Percentiles rank a stretch among this genome's conserved stretches.
phyloP scores from a whole-genome alignment of 2,329 filamentous ascomycete species.

The Alternaria tenuissima region DNA sequence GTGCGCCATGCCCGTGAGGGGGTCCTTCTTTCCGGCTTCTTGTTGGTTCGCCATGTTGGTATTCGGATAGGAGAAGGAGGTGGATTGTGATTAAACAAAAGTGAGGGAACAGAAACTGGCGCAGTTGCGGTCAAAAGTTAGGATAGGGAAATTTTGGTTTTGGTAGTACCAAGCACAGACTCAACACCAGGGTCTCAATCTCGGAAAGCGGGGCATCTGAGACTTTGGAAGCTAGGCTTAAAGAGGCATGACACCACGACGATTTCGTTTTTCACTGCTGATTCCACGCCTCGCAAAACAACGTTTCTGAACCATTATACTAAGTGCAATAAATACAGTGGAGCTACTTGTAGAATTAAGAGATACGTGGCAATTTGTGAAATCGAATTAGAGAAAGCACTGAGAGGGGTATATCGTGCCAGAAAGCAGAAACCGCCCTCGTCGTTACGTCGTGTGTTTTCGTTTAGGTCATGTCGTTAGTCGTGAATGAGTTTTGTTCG shows the following conservation, averaged over 20 bases:
- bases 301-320: conserved; percentile 4
- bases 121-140: conserved; percentile 24
- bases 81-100: conserved; percentile 8
- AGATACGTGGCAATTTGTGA: conserved; percentile 19
- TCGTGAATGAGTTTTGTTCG: conserved; percentile 30
- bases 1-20: conserved; percentile 78
- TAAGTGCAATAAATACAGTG: conserved; percentile 3
- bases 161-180: conserved; percentile 30
- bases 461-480: conserved; percentile 27
- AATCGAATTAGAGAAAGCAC: conserved; percentile 6
- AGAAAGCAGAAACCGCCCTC: conserved; percentile 41
- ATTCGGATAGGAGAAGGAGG: conserved; percentile 3
- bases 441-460: conserved; percentile 29
- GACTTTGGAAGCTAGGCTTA: conserved; percentile 11
- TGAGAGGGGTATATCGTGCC: conserved; percentile 47
- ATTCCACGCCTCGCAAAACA: not conserved
- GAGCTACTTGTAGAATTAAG: not conserved
- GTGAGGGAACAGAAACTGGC: conserved; percentile 18
- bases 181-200: conserved; percentile 14
- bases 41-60: conserved; percentile 39
- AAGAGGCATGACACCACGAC: conserved; percentile 11
- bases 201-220: conserved; percentile 15
- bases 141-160: conserved; percentile 42
- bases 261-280: conserved; percentile 7
- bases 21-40: conserved; percentile 40